Percentiles rank a stretch among this genome's conserved stretches.
These are phyloP conservation scores for Malus hybrid DNA, from an alignment of 331 rosid genomes.

Conservation along the genomic window DNA sequence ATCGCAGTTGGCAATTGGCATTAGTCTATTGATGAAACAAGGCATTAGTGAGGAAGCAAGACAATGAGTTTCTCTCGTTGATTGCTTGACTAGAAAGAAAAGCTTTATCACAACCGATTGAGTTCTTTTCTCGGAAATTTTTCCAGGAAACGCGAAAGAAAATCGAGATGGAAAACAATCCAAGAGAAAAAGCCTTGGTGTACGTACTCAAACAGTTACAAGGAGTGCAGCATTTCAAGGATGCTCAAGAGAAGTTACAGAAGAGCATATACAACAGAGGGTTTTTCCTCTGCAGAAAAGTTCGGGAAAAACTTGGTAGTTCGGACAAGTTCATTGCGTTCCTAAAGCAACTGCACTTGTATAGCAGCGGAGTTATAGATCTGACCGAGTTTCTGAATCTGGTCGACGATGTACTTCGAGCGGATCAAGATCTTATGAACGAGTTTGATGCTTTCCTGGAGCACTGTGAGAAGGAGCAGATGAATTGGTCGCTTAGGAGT, in stretches of 20 bases:
- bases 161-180: not conserved
- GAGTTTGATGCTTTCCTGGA: constrained; percentile 9
- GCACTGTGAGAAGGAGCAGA: constrained; percentile 13
- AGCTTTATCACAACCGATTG: not conserved
- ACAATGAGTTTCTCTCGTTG: not conserved
- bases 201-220: not conserved
- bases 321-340: not conserved
- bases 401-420: constrained; percentile 5
- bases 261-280: constrained; percentile 12
- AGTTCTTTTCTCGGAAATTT: not conserved
- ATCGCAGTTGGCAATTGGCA: not conserved
- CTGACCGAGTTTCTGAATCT: constrained; percentile 4
- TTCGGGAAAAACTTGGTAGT: not conserved
- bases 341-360: constrained; percentile 4
- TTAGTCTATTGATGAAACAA: not conserved
- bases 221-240: constrained; percentile 3
- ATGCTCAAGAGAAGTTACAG: constrained; percentile 7
- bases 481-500: not conserved
- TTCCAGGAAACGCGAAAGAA: not conserved
- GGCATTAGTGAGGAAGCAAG: not conserved
- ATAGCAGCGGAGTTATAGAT: not conserved
- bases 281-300: not conserved
- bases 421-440: constrained; percentile 7
- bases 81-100: not conserved
- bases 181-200: not conserved